These are phyloP conservation scores for Termitomyces sp. DNA, from an alignment of 768 basidiomycete species.

Conservation along the genomic window DNA sequence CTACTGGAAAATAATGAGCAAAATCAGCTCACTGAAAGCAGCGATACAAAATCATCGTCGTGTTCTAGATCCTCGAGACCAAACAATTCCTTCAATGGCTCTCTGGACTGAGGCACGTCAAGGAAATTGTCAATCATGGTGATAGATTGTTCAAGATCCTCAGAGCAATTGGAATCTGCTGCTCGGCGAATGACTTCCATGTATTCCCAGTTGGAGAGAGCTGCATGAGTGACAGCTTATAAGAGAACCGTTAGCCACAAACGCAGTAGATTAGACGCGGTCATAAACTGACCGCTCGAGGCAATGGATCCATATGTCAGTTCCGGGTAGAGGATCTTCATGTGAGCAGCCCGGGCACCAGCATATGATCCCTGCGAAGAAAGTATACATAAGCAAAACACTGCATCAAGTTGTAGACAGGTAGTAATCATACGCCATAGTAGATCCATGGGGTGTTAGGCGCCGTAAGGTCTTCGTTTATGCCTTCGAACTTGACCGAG, in stretches of 20 bases:
- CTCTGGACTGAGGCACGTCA: conserved; percentile 36
- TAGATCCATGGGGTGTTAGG: conserved; percentile 84
- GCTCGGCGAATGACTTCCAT: conserved; percentile 74
- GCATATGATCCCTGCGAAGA: conserved; percentile 73
- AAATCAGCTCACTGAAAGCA: conserved; percentile 44
- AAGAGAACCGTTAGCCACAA: background rate
- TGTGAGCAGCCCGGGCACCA: conserved; percentile 89
- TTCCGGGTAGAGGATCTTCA: conserved; percentile 82
- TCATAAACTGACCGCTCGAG: conserved; percentile 56
- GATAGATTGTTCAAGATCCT: conserved; percentile 52
- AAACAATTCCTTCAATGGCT: conserved; percentile 65
- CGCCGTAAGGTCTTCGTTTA: conserved; percentile 67
- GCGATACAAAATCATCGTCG: conserved; percentile 73
- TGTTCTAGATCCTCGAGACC: conserved; percentile 64
- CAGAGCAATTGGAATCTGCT: conserved; percentile 59
- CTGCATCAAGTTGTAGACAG: background rate
- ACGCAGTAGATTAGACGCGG: background rate
- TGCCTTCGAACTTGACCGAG: conserved; percentile 67
- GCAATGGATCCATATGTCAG: conserved; percentile 89
- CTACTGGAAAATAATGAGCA: background rate
- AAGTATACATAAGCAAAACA: conserved; percentile 1
- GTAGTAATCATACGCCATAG: conserved; percentile 68
- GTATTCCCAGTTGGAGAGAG: conserved; percentile 81
- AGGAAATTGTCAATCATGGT: conserved; percentile 59
- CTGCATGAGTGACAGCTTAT: conserved; percentile 80